These are phyloP conservation scores for Sarocladium strictum DNA, from an alignment of 2,329 filamentous ascomycete species.

Conservation along the genomic window DNA sequence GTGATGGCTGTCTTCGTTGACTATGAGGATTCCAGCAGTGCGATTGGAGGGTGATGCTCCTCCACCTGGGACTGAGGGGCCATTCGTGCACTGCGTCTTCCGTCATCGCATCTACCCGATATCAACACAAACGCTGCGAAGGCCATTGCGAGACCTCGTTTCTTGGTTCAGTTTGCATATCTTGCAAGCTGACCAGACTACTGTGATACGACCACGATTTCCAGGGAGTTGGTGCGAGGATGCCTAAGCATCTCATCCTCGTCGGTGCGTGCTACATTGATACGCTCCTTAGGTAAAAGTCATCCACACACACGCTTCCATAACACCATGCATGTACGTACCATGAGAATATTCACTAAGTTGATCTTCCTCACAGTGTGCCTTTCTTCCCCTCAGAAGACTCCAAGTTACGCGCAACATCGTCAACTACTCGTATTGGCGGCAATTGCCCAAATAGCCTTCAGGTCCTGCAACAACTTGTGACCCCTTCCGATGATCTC, in stretches of 20 bases:
- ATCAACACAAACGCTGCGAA: no score
- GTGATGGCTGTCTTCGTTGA: no score
- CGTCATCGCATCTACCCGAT: no score
- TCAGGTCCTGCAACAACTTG: conserved; percentile 62
- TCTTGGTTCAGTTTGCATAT: no score
- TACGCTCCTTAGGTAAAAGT: conserved; percentile 57
- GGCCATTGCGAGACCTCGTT: no score
- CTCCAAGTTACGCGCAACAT: conserved; percentile 62
- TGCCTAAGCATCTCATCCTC: conserved; percentile 51
- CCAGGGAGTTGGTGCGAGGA: no score
- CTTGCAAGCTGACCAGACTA: no score
- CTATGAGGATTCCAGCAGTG: no score
- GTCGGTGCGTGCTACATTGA: conserved; percentile 66
- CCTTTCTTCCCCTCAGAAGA: conserved; percentile 65
- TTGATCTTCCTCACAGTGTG: conserved; percentile 37
- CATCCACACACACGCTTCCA: neutral
- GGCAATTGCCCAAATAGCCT: conserved; percentile 70
- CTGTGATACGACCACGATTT: no score
- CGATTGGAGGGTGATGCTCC: no score
- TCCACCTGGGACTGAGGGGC: no score
- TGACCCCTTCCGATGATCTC: conserved; percentile 24
- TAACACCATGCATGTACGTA: neutral
- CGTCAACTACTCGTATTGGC: conserved; percentile 54
- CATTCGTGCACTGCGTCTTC: no score
- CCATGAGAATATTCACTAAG: neutral